Evolutionary conservation across 352 stramenopile species (phyloP).

Genomic region (Pythium aristosporum): DNA sequence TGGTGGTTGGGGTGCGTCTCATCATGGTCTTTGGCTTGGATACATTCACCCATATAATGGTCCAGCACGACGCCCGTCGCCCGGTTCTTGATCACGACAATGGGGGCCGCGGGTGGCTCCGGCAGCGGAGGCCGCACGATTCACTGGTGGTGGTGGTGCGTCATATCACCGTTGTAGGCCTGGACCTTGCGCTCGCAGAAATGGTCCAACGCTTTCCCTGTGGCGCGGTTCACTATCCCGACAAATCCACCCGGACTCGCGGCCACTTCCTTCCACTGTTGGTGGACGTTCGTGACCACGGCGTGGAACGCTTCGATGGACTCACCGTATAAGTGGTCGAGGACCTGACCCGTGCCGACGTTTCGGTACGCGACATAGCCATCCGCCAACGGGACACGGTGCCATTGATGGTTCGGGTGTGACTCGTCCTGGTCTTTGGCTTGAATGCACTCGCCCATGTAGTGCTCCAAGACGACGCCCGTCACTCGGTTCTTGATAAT

Average conservation of each 20-base stretch:
- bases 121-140: not conserved
- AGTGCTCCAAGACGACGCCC: not conserved
- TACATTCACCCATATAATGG: conserved; percentile 1
- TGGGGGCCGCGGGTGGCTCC: not conserved
- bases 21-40: conserved; percentile 1
- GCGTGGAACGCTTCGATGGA: too few species aligned
- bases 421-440: conserved; percentile 2
- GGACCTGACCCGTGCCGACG: too few species aligned
- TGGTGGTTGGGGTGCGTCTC: not conserved
- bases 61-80: not conserved
- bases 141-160: not conserved
- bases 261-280: too few species aligned
- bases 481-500: conserved; percentile 10
- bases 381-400: not conserved
- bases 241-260: too few species aligned
- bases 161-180: not conserved
- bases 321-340: too few species aligned
- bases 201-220: too few species aligned
- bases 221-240: too few species aligned
- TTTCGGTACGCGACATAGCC: conserved; percentile 6
- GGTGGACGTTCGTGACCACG: too few species aligned
- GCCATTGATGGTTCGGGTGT: conserved; percentile 5
- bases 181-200: too few species aligned
- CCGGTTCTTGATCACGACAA: conserved; percentile 8
- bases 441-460: conserved; percentile 2